Conservation (phyloP, 306 rosid species). For the Trifolium subterraneum region DNA sequence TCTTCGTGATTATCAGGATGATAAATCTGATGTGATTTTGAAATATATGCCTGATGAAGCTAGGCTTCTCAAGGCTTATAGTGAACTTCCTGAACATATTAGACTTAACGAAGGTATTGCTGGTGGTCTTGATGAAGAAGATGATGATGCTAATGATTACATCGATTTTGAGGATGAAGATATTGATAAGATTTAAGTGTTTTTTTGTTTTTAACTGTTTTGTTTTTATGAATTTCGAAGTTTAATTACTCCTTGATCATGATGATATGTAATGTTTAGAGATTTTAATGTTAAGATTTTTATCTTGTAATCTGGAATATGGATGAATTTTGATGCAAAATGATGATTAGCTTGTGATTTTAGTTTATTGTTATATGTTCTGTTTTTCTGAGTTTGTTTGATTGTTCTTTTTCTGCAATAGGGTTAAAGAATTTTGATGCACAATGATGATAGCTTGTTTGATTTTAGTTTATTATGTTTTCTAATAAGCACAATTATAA, state of each 20-base stretch:
- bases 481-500: too few species aligned
- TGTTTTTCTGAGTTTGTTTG: neutral
- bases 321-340: neutral
- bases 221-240: neutral
- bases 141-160: neutral
- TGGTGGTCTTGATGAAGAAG: conserved; percentile 13
- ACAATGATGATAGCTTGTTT: too few species aligned
- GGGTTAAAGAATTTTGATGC: neutral
- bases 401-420: neutral
- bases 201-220: neutral
- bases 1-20: conserved; percentile 12
- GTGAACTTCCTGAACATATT: neutral
- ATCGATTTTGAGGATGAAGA: conserved; percentile 25
- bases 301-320: neutral
- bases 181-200: conserved; percentile 15
- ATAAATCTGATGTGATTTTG: conserved; percentile 14
- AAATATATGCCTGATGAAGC: conserved; percentile 27
- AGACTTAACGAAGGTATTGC: conserved; percentile 7
- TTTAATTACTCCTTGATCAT: neutral
- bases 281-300: neutral
- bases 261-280: neutral
- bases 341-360: neutral
- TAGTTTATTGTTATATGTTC: neutral
- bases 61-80: neutral
- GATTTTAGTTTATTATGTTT: too few species aligned